phyloP scores from a whole-genome alignment of 1,284 basidiomycete species.

The Ceratobasidium sp. region DNA sequence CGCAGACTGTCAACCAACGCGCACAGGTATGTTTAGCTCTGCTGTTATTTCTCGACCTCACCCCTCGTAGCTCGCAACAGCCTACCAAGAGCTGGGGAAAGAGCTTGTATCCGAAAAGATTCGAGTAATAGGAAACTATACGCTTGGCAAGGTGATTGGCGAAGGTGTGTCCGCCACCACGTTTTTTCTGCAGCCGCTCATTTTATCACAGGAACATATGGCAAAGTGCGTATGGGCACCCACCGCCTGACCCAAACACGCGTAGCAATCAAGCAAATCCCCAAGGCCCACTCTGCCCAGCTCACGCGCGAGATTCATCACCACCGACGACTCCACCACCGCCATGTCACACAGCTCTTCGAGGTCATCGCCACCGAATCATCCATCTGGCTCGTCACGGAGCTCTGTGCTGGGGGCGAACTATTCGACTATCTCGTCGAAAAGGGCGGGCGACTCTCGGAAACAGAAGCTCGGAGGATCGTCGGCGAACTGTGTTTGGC shows the following conservation, averaged over 20 bases:
- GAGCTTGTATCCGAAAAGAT: slow-evolving; percentile 90
- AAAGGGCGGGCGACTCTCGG: slow-evolving; percentile 78
- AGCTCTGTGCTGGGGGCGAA: slow-evolving; percentile 95
- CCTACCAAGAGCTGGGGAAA: slow-evolving; percentile 96
- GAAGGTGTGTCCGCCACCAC: slow-evolving; percentile 69
- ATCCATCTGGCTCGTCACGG: slow-evolving; percentile 95
- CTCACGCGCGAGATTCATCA: slow-evolving; percentile 98
- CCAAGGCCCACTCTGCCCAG: slow-evolving; percentile 86
- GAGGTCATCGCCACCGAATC: slow-evolving; percentile 97
- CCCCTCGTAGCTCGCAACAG: slow-evolving; percentile 73
- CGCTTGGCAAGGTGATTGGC: slow-evolving; percentile 92
- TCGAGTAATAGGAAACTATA: slow-evolving; percentile 94
- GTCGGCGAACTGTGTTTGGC: slow-evolving; percentile 98
- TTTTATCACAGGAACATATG: slow-evolving; percentile 76
- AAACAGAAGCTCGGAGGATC: slow-evolving; percentile 81
- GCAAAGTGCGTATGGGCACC: slow-evolving; percentile 90
- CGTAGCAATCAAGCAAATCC: slow-evolving; percentile 97
- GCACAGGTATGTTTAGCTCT: slow-evolving; percentile 39
- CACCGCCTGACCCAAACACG: slow-evolving; percentile 88
- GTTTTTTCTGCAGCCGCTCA: slow-evolving; percentile 38
- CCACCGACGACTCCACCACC: slow-evolving; percentile 94
- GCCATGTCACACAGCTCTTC: slow-evolving; percentile 92
- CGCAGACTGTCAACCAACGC: slow-evolving; percentile 42
- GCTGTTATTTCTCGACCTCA: background rate
- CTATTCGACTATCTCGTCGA: slow-evolving; percentile 97